Conservation (phyloP, 2,329 filamentous ascomycete species). For the Fusarium acutatum region DNA sequence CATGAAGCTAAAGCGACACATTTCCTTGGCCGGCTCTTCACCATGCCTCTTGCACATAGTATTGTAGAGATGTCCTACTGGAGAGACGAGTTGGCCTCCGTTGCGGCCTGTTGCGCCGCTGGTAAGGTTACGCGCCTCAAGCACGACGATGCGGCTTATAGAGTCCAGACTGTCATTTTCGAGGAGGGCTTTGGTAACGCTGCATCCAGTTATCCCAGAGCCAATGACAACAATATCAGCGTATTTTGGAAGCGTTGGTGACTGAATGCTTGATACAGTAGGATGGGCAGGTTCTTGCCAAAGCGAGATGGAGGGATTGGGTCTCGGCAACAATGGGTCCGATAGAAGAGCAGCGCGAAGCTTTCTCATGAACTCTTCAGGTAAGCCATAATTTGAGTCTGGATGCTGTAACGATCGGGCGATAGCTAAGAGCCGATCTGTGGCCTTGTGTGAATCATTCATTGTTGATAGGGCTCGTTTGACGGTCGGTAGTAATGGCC, state of each 20-base stretch:
- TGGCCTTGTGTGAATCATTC: not conserved
- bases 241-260: not conserved
- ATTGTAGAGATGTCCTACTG: not conserved
- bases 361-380: not conserved
- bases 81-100: not conserved
- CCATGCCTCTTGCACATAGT: not conserved
- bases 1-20: not conserved
- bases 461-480: not conserved
- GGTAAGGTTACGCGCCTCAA: not conserved
- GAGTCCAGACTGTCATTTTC: not conserved
- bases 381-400: not conserved
- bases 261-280: not conserved
- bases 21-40: not conserved
- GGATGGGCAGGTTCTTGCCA: not conserved
- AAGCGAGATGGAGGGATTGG: not conserved
- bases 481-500: too few relatives aligned
- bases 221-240: not conserved
- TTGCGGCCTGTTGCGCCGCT: not conserved
- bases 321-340: not conserved
- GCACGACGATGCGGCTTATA: fast-evolving
- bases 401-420: not conserved
- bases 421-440: not conserved
- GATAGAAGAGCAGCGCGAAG: not conserved
- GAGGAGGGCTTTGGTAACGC: not conserved
- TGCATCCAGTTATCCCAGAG: not conserved